Evolutionary conservation across 768 basidiomycete species (phyloP).

Genomic region (Phaffia tasmanica): DNA sequence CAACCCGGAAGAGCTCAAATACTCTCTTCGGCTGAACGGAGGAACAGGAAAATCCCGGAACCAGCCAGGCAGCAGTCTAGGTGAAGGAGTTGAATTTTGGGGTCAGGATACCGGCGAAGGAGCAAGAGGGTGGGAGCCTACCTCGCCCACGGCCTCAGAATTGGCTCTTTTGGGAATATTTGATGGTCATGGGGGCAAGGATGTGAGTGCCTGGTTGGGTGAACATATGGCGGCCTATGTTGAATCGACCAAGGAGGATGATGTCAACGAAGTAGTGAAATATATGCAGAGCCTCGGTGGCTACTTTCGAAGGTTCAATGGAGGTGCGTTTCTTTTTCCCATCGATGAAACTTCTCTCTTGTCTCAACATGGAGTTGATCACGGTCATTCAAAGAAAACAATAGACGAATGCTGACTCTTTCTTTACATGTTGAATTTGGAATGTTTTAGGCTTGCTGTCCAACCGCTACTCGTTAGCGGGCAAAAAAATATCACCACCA

Average conservation of each 20-base stretch:
- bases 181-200: conserved; percentile 19
- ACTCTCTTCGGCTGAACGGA: neutral
- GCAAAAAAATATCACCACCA: conserved; percentile 26
- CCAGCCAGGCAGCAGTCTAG: too few species aligned
- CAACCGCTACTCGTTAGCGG: too few species aligned
- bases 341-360: neutral
- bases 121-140: neutral
- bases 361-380: neutral
- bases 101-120: neutral
- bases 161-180: conserved; percentile 14
- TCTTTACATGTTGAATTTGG: too few species aligned
- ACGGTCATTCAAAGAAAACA: too few species aligned
- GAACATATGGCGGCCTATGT: neutral
- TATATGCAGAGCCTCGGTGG: conserved; percentile 74
- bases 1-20: conserved; percentile 8
- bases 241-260: neutral
- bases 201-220: conserved; percentile 11
- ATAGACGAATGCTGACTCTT: too few species aligned
- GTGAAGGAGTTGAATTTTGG: too few species aligned
- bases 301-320: conserved; percentile 79
- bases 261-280: conserved; percentile 42
- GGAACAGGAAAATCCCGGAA: neutral
- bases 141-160: conserved; percentile 1
- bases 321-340: conserved; percentile 46
- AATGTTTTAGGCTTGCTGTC: too few species aligned